Evolutionary conservation across 1,284 basidiomycete genomes (phyloP).

Genomic region (Rhizoctonia solani): DNA sequence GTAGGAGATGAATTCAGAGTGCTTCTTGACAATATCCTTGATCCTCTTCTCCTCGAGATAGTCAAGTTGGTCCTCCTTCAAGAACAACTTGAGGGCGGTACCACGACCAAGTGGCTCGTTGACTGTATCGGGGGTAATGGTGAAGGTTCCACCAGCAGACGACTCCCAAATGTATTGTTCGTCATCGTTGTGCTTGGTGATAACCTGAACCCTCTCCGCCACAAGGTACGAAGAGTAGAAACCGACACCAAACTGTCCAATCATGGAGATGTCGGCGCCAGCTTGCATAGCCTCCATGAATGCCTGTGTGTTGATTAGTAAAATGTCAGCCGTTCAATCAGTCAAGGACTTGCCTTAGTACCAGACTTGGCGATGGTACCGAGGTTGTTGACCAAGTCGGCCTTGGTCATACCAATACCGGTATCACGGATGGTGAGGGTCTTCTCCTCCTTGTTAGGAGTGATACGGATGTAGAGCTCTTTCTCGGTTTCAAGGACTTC

Average conservation of each 20-base stretch:
- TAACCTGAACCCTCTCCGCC: conserved; percentile 96
- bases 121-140: conserved; percentile 91
- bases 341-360: conserved; percentile 65
- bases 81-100: conserved; percentile 90
- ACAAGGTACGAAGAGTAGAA: conserved; percentile 99
- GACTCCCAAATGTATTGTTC: conserved; percentile 99
- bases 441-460: conserved; percentile 95
- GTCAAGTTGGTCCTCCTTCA: conserved; percentile 99
- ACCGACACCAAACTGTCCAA: conserved; percentile 89
- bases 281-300: conserved; percentile 97
- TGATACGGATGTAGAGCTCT: conserved; percentile 91
- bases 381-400: conserved; percentile 97
- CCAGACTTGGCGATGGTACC: conserved; percentile 99
- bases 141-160: conserved; percentile 98
- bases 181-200: conserved; percentile 99
- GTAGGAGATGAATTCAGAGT: conserved; percentile 99
- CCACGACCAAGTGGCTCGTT: conserved; percentile 94
- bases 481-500: conserved; percentile 84
- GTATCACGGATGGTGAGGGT: conserved; percentile 91
- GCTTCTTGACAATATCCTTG: conserved; percentile 99
- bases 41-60: conserved; percentile 99
- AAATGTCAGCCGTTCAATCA: conserved; percentile 26
- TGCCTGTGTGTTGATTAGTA: conserved; percentile 59
- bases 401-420: conserved; percentile 99
- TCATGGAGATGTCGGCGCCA: conserved; percentile 90